Percentiles rank a stretch among this genome's conserved stretches.
These are phyloP conservation scores for Ophiostoma australiae DNA, from an alignment of 2,329 filamentous ascomycete genomes.

Conservation along the genomic window DNA sequence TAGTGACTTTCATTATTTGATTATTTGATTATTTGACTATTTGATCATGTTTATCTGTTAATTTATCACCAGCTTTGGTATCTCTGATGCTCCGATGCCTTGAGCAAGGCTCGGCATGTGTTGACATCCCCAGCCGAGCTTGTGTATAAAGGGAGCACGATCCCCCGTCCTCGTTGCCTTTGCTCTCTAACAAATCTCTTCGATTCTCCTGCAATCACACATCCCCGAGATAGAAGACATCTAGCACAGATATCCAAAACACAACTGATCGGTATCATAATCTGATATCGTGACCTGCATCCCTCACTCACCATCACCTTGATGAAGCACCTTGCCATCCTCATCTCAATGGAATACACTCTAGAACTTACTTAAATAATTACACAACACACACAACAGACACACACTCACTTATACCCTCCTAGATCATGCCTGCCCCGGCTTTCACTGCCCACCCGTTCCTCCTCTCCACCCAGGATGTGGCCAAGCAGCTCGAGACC, in stretches of 20 bases:
- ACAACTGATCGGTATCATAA: not conserved
- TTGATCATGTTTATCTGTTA: not conserved
- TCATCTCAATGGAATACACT: slow-evolving; percentile 17
- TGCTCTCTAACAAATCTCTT: not conserved
- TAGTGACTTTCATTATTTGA: not conserved
- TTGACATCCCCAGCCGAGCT: not conserved
- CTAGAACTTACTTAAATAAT: slow-evolving; percentile 14
- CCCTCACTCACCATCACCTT: not conserved
- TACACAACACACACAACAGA: not conserved
- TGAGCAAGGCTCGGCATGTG: slow-evolving; percentile 6
- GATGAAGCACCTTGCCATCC: slow-evolving; percentile 16
- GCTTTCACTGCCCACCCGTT: slow-evolving; percentile 53
- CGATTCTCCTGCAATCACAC: not conserved
- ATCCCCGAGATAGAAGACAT: not conserved
- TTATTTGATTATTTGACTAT: not conserved
- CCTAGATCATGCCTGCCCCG: slow-evolving; percentile 17
- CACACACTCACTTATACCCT: not conserved
- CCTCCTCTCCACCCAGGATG: slow-evolving; percentile 57
- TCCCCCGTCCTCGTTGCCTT: not conserved
- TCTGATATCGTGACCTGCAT: not conserved
- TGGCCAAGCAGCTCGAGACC: slow-evolving; percentile 57
- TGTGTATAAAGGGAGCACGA: slow-evolving; percentile 11
- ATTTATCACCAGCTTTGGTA: not conserved
- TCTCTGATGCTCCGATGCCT: not conserved
- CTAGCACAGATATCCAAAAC: not conserved